phyloP scores from a whole-genome alignment of 768 basidiomycete genomes.

The Lentinula raphanica region DNA sequence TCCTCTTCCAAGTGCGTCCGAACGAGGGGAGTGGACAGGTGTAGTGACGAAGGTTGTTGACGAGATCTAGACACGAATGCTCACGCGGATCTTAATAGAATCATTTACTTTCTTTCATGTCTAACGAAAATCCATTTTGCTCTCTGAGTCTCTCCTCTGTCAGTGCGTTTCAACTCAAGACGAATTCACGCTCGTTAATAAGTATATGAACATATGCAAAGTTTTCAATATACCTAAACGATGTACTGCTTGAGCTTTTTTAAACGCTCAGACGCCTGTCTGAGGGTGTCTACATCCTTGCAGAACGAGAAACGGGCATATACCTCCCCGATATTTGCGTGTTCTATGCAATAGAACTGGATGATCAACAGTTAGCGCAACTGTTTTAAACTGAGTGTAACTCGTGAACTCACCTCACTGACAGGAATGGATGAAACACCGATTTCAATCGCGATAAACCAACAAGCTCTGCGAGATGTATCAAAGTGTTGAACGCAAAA shows the following conservation, averaged over 20 bases:
- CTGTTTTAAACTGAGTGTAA: neutral
- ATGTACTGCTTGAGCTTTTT: conserved; percentile 67
- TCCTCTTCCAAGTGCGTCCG: neutral
- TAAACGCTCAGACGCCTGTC: conserved; percentile 72
- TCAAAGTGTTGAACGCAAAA: conserved; percentile 5
- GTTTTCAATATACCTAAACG: conserved; percentile 12
- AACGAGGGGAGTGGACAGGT: neutral
- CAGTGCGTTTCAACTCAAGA: too few relatives aligned
- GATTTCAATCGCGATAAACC: conserved; percentile 89
- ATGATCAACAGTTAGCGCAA: neutral
- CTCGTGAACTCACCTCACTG: conserved; percentile 66
- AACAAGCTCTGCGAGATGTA: conserved; percentile 61
- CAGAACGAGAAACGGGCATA: conserved; percentile 92
- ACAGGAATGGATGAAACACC: conserved; percentile 93
- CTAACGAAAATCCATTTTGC: neutral
- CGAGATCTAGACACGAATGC: too few relatives aligned
- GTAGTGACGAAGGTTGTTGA: neutral
- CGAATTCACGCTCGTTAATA: too few relatives aligned
- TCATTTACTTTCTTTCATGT: neutral
- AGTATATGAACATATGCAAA: too few relatives aligned
- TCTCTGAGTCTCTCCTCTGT: too few relatives aligned
- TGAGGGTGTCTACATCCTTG: conserved; percentile 86
- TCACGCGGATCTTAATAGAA: too few relatives aligned
- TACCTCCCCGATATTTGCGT: conserved; percentile 78
- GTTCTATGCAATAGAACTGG: conserved; percentile 90